phyloP scores from a whole-genome alignment of 176 grass and related monocot species.

The Rhynchospora breviuscula region DNA sequence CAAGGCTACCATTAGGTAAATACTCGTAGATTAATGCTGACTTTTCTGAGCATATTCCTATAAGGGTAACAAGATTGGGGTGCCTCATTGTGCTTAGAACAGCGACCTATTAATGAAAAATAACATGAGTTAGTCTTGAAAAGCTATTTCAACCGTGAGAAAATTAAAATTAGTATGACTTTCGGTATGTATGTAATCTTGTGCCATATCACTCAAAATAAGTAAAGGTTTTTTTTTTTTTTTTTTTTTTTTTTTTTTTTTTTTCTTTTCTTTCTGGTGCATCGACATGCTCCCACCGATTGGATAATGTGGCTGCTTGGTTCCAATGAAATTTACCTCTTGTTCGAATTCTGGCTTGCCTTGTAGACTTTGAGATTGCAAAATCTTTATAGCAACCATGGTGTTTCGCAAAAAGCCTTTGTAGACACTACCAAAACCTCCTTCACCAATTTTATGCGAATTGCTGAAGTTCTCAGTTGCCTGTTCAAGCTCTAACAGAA shows the following conservation, averaged over 20 bases:
- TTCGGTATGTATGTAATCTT: not conserved
- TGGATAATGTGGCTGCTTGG: not conserved
- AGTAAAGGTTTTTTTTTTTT: not conserved
- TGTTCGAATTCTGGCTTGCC: constrained; percentile 34
- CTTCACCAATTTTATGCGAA: constrained; percentile 40
- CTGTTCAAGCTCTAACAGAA: constrained; percentile 38
- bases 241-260: not conserved
- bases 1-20: constrained; percentile 58
- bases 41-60: constrained; percentile 40
- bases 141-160: not conserved
- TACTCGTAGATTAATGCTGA: constrained; percentile 43
- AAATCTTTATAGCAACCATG: constrained; percentile 53
- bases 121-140: not conserved
- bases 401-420: constrained; percentile 56
- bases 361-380: constrained; percentile 44
- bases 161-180: not conserved
- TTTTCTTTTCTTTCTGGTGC: not conserved
- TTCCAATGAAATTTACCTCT: constrained; percentile 13
- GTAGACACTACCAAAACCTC: constrained; percentile 57
- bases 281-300: not conserved
- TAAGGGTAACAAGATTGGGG: constrained; percentile 55
- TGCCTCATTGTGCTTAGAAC: constrained; percentile 53
- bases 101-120: constrained; percentile 32
- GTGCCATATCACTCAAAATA: not conserved
- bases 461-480: constrained; percentile 48